phyloP scores from a whole-genome alignment of 192 early-diverging fungal species.

The Coemansia aciculifera region DNA sequence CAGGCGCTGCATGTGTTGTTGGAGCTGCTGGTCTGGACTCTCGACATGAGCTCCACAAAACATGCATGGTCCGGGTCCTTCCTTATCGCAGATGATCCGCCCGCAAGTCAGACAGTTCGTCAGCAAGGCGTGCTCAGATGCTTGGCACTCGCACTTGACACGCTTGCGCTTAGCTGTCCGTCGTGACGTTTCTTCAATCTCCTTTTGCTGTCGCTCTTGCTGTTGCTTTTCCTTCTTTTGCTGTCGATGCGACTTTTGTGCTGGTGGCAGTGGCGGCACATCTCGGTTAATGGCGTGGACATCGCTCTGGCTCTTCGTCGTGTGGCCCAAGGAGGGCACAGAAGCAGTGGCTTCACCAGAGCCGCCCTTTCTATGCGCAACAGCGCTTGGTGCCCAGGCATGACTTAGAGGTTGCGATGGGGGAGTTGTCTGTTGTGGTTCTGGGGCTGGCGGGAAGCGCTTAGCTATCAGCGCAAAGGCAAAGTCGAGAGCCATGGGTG shows the following conservation, averaged over 20 bases:
- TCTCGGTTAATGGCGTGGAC: not conserved
- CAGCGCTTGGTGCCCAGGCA: conserved; percentile 4
- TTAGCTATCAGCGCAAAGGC: conserved; percentile 35
- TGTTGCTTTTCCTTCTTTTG: conserved; percentile 33
- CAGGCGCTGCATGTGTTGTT: conserved; percentile 42
- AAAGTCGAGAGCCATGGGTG: conserved; percentile 47
- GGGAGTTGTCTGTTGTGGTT: conserved; percentile 4
- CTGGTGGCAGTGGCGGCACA: not conserved
- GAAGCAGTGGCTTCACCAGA: not conserved
- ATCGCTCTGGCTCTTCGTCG: not conserved
- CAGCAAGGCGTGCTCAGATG: conserved; percentile 45
- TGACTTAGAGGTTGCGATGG: not conserved
- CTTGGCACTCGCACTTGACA: conserved; percentile 51
- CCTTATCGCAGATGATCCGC: conserved; percentile 54
- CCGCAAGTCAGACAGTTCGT: conserved; percentile 59
- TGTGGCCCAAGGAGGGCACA: not conserved
- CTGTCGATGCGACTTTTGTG: conserved; percentile 41
- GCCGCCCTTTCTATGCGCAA: conserved; percentile 9
- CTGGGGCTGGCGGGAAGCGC: conserved; percentile 29
- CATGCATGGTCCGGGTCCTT: conserved; percentile 57
- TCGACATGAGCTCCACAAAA: conserved; percentile 49
- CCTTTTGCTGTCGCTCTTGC: conserved; percentile 14
- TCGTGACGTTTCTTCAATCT: conserved; percentile 18
- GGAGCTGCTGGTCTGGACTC: conserved; percentile 48
- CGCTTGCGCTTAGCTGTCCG: conserved; percentile 35